Evolutionary conservation across 169 alveolate species (phyloP).

Genomic region (Plasmodium ovale): DNA sequence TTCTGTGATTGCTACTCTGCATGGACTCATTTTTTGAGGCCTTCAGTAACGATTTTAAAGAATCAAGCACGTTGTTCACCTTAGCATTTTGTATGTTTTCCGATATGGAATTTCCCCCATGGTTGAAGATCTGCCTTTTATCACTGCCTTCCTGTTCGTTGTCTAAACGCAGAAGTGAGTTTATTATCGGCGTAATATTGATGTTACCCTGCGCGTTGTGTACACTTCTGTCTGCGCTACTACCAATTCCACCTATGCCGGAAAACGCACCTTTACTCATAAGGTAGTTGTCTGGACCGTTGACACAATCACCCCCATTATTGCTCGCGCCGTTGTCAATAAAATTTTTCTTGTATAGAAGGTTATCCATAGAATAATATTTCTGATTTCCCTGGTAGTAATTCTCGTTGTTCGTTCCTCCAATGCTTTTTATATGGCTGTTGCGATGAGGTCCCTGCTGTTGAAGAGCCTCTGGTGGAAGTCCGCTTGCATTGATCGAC

Average conservation of each 20-base stretch:
- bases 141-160: slow-evolving; percentile 21
- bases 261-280: too few species aligned
- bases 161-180: slow-evolving; percentile 48
- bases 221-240: neutral
- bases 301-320: neutral
- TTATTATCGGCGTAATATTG: slow-evolving; percentile 60
- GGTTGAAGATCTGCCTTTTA: neutral
- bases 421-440: too few species aligned
- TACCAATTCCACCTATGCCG: neutral
- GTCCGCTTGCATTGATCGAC: too few species aligned
- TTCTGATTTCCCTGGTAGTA: too few species aligned
- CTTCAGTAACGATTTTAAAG: slow-evolving; percentile 49
- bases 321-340: neutral
- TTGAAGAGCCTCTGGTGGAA: too few species aligned
- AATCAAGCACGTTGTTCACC: slow-evolving; percentile 62
- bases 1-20: neutral
- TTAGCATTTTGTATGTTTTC: slow-evolving; percentile 67
- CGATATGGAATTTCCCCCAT: slow-evolving; percentile 2
- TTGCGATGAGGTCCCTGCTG: too few species aligned
- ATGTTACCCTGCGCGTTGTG: slow-evolving; percentile 20
- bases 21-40: slow-evolving; percentile 35
- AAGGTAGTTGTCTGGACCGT: too few species aligned
- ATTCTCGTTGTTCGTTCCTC: too few species aligned
- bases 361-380: too few species aligned
- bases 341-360: too few species aligned